phyloP scores from a whole-genome alignment of 2,329 filamentous ascomycete genomes.

The Thyridium curvatum region DNA sequence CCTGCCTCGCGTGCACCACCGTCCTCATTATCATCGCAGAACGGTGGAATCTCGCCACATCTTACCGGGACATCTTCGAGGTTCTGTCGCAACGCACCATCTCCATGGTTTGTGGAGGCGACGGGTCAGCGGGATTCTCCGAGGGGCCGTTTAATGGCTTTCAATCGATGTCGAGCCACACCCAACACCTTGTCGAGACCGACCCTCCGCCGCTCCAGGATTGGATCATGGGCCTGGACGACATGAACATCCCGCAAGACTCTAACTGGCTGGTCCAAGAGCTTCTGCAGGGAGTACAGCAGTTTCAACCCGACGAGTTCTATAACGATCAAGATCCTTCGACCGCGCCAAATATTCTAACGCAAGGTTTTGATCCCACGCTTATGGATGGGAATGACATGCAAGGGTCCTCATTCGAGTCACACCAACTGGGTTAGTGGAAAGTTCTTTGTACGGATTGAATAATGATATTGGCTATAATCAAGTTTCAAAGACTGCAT shows the following conservation, averaged over 20 bases:
- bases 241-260: slow-evolving; percentile 9
- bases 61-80: slow-evolving; percentile 26
- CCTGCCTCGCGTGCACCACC: slow-evolving; percentile 26
- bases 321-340: too few relatives aligned
- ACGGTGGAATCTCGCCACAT: slow-evolving; percentile 21
- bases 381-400: too few relatives aligned
- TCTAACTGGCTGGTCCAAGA: slow-evolving; percentile 15
- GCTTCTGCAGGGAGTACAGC: slow-evolving; percentile 9
- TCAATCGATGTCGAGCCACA: not conserved
- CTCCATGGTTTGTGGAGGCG: slow-evolving; percentile 15
- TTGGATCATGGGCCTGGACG: slow-evolving; percentile 12
- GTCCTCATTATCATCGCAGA: slow-evolving; percentile 27
- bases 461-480: too few relatives aligned
- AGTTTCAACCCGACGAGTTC: slow-evolving; percentile 1
- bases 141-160: not conserved
- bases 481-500: too few relatives aligned
- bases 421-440: too few relatives aligned
- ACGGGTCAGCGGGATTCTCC: not conserved
- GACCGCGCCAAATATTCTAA: too few relatives aligned
- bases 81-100: slow-evolving; percentile 18
- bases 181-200: not conserved
- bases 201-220: slow-evolving; percentile 8
- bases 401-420: too few relatives aligned
- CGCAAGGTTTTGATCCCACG: too few relatives aligned
- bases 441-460: too few relatives aligned